Evolutionary conservation across 352 stramenopile species (phyloP).

Genomic region (Lagenidium giganteum): DNA sequence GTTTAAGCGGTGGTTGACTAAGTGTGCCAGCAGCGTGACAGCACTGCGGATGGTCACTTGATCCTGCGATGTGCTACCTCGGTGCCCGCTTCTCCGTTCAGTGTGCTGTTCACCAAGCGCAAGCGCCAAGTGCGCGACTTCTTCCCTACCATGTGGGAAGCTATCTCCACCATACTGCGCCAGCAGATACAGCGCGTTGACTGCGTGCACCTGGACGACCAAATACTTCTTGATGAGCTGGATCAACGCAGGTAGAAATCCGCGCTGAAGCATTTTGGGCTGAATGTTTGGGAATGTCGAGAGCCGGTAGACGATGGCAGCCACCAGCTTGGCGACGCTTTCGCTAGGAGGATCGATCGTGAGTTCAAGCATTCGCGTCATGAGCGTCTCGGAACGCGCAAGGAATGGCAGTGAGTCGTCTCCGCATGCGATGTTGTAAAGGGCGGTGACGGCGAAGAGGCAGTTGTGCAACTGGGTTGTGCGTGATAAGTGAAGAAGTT

Average conservation of each 20-base stretch:
- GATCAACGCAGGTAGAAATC: constrained; percentile 44
- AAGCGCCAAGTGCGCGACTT: constrained; percentile 36
- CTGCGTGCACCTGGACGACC: constrained; percentile 29
- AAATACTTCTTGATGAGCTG: constrained; percentile 39
- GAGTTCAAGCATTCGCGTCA: constrained; percentile 36
- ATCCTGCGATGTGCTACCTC: neutral
- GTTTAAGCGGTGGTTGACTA: constrained; percentile 57
- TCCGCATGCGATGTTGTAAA: constrained; percentile 78
- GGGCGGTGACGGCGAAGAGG: constrained; percentile 48
- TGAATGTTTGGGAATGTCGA: constrained; percentile 15
- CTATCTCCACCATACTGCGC: constrained; percentile 28
- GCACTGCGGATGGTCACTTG: constrained; percentile 24
- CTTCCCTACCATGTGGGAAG: constrained; percentile 64
- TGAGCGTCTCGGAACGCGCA: constrained; percentile 20
- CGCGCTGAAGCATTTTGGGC: constrained; percentile 30
- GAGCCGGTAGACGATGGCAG: constrained; percentile 53
- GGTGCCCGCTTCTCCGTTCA: constrained; percentile 3
- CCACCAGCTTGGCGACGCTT: constrained; percentile 41
- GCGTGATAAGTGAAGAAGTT: constrained; percentile 43
- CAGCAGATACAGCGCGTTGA: constrained; percentile 56
- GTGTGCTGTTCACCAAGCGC: constrained; percentile 31
- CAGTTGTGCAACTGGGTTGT: constrained; percentile 23
- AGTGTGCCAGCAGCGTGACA: constrained; percentile 51
- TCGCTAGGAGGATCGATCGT: constrained; percentile 17
- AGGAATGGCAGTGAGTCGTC: constrained; percentile 55